Evolutionary conservation across 441 rosid genomes (phyloP).

Genomic region (Flueggea neowawraea): DNA sequence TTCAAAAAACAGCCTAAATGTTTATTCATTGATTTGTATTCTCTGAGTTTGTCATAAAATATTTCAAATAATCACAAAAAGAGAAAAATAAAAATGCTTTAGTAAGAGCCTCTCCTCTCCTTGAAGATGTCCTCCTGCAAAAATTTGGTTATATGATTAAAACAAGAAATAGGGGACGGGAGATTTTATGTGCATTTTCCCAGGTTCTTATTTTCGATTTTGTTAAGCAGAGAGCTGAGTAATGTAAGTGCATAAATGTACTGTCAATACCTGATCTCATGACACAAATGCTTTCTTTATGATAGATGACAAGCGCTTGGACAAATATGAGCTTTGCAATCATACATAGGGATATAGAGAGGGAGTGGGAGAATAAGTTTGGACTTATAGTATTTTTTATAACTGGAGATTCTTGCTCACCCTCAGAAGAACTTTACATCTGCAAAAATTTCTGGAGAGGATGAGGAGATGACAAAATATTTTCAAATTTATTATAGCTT

Average conservation of each 20-base stretch:
- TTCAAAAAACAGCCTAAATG: too few relatives aligned
- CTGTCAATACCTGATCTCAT: slow-evolving; percentile 64
- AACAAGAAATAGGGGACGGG: not conserved
- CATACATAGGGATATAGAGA: slow-evolving; percentile 88
- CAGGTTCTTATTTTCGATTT: slow-evolving; percentile 14
- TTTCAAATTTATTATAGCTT: slow-evolving; percentile 71
- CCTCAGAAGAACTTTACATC: slow-evolving; percentile 59
- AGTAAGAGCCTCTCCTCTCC: slow-evolving; percentile 3
- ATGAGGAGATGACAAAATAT: slow-evolving; percentile 52
- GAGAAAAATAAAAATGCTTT: not conserved
- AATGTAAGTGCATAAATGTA: slow-evolving; percentile 61
- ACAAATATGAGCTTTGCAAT: slow-evolving; percentile 93
- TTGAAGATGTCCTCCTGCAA: not conserved
- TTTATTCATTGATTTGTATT: too few relatives aligned
- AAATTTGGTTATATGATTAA: not conserved
- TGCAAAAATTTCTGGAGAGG: slow-evolving; percentile 52
- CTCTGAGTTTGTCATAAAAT: not conserved
- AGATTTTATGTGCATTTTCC: slow-evolving; percentile 5
- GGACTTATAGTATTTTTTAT: slow-evolving; percentile 56
- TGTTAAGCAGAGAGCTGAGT: slow-evolving; percentile 30
- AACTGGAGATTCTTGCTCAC: slow-evolving; percentile 79
- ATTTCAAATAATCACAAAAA: not conserved
- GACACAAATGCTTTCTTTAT: slow-evolving; percentile 96
- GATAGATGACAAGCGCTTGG: slow-evolving; percentile 99
- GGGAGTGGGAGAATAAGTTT: slow-evolving; percentile 89